phyloP scores from a whole-genome alignment of 1,139 yeast genomes.

The Saccharomycopsis crataegensis region DNA sequence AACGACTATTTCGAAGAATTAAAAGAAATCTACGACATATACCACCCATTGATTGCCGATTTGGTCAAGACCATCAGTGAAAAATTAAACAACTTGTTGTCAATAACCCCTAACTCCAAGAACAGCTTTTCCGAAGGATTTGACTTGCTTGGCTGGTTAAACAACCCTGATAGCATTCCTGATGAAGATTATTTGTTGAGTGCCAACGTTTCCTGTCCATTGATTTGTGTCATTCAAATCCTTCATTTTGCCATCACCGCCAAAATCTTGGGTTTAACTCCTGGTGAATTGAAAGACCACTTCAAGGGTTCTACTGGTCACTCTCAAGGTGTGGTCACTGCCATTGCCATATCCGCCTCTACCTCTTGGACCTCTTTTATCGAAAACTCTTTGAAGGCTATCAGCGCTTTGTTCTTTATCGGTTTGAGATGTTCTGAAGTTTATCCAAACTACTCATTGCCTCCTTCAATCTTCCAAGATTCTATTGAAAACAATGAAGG shows the following conservation, averaged over 20 bases:
- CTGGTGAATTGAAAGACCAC: slow-evolving; percentile 73
- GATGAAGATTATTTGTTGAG: slow-evolving; percentile 80
- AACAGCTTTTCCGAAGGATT: slow-evolving; percentile 93
- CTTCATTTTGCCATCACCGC: slow-evolving; percentile 89
- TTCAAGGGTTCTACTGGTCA: slow-evolving; percentile 93
- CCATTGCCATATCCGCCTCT: slow-evolving; percentile 83
- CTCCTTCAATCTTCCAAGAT: slow-evolving; percentile 91
- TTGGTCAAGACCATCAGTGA: slow-evolving; percentile 64
- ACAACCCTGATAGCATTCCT: slow-evolving; percentile 79
- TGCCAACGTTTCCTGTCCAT: slow-evolving; percentile 93
- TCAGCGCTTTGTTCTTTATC: slow-evolving; percentile 80
- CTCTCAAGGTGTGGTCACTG: slow-evolving; percentile 94
- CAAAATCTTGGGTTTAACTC: slow-evolving; percentile 75
- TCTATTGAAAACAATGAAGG: slow-evolving; percentile 94
- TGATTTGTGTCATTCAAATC: slow-evolving; percentile 90
- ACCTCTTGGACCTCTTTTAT: slow-evolving; percentile 81
- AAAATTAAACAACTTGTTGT: slow-evolving; percentile 60
- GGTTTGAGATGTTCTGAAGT: slow-evolving; percentile 88
- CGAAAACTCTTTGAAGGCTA: slow-evolving; percentile 65
- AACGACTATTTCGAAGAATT: slow-evolving; percentile 97
- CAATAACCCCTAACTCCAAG: slow-evolving; percentile 68
- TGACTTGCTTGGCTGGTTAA: slow-evolving; percentile 81
- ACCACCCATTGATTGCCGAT: slow-evolving; percentile 68
- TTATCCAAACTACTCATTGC: slow-evolving; percentile 89
- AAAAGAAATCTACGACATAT: slow-evolving; percentile 72